Evolutionary conservation across 257 asterid species (phyloP).

Genomic region (Solanum medicagineum): DNA sequence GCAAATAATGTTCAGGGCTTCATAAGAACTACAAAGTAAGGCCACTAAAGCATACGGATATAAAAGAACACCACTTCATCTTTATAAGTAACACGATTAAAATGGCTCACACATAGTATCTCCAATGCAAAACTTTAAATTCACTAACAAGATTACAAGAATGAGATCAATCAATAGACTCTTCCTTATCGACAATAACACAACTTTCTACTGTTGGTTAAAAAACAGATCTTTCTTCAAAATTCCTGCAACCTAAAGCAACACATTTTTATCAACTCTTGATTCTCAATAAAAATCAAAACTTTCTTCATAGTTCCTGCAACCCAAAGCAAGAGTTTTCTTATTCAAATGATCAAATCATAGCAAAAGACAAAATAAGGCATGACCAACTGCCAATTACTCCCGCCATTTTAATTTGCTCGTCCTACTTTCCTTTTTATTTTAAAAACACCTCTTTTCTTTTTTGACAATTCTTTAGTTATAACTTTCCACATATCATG

Average conservation of each 20-base stretch:
- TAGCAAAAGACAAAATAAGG: not conserved
- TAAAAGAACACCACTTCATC: not conserved
- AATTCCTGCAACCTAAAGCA: not conserved
- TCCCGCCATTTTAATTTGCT: too few species aligned
- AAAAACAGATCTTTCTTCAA: not conserved
- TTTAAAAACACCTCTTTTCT: too few species aligned
- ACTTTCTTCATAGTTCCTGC: not conserved
- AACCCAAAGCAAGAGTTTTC: not conserved
- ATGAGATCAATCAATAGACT: not conserved
- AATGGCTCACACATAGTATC: not conserved
- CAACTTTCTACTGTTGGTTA: not conserved
- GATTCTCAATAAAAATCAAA: not conserved
- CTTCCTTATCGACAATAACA: not conserved
- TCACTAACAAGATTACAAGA: not conserved
- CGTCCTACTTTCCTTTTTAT: too few species aligned
- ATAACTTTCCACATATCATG: too few species aligned
- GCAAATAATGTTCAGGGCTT: not conserved
- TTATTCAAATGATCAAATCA: not conserved
- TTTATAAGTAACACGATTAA: not conserved
- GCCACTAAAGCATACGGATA: not conserved
- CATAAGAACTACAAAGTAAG: not conserved
- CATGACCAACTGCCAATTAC: not conserved
- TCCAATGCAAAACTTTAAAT: not conserved
- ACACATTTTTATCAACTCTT: not conserved
- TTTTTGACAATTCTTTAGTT: too few species aligned